phyloP scores from a whole-genome alignment of 257 asterid species.

The Nicotiana knightiana region DNA sequence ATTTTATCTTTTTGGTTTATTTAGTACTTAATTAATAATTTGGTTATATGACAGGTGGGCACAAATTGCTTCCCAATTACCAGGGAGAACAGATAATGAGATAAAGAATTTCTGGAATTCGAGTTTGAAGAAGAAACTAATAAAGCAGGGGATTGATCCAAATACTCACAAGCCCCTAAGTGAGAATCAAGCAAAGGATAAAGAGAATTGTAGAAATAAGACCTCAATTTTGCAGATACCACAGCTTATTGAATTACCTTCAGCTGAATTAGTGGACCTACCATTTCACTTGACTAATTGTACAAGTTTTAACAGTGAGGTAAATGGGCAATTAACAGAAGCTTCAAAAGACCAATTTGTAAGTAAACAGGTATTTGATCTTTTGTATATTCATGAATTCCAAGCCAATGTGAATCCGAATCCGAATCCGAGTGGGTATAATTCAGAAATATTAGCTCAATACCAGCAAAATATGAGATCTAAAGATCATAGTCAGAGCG shows the following conservation, averaged over 20 bases:
- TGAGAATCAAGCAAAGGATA: slow-evolving; percentile 9
- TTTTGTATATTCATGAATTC: slow-evolving; percentile 40
- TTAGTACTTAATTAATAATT: not conserved
- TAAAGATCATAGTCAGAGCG: not conserved
- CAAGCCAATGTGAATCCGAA: slow-evolving; percentile 36
- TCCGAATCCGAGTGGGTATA: slow-evolving; percentile 12
- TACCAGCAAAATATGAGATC: not conserved
- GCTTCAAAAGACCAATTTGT: slow-evolving; percentile 12
- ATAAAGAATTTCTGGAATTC: slow-evolving; percentile 88
- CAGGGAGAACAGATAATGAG: slow-evolving; percentile 90
- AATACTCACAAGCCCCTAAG: slow-evolving; percentile 54
- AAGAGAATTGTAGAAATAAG: slow-evolving; percentile 18
- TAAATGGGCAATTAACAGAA: slow-evolving; percentile 6
- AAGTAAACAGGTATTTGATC: slow-evolving; percentile 44
- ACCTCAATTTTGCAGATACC: slow-evolving; percentile 15
- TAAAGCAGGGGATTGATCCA: slow-evolving; percentile 81
- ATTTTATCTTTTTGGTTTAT: not conserved
- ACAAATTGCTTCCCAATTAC: slow-evolving; percentile 74
- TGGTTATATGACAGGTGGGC: slow-evolving; percentile 63
- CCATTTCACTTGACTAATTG: slow-evolving; percentile 7
- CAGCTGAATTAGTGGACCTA: slow-evolving; percentile 10
- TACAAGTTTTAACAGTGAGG: not conserved
- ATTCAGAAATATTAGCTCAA: not conserved
- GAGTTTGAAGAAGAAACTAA: slow-evolving; percentile 61
- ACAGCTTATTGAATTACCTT: slow-evolving; percentile 11